phyloP scores from a whole-genome alignment of 1,284 basidiomycete species.

The Trichosporon ovoides region DNA sequence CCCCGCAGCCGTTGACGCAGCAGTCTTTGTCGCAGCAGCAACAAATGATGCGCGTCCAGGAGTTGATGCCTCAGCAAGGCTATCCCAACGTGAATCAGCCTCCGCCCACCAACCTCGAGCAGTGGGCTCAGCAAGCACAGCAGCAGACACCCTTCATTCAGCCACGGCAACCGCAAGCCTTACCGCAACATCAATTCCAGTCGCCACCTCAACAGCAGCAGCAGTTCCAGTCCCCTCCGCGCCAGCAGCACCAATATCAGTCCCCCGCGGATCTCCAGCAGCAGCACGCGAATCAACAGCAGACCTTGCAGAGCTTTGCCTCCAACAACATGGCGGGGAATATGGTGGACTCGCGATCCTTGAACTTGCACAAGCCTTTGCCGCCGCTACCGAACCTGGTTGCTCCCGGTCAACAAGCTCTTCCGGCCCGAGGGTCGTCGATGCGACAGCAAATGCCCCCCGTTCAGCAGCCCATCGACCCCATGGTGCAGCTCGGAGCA shows the following conservation, averaged over 20 bases:
- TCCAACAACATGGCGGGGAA: background rate
- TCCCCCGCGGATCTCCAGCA: background rate
- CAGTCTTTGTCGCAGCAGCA: background rate
- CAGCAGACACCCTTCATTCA: constrained; percentile 3
- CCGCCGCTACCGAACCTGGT: background rate
- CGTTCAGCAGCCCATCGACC: background rate
- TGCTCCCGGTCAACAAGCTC: background rate
- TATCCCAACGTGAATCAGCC: background rate
- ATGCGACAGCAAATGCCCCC: background rate
- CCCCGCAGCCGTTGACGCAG: background rate
- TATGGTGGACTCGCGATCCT: no score
- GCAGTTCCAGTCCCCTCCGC: background rate
- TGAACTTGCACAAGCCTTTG: background rate
- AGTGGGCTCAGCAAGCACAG: constrained; percentile 1
- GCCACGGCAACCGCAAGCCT: background rate
- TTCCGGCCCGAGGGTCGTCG: background rate
- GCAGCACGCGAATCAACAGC: constrained; percentile 1
- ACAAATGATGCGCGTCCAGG: background rate
- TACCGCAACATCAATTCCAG: background rate
- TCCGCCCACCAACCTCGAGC: constrained; percentile 4
- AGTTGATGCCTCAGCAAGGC: background rate
- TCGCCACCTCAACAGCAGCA: background rate
- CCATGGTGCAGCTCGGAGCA: background rate
- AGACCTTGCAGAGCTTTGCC: background rate
- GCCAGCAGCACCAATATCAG: constrained; percentile 4